Conservation (phyloP, 2,329 filamentous ascomycete genomes). For the Ophiostoma ulmi region DNA sequence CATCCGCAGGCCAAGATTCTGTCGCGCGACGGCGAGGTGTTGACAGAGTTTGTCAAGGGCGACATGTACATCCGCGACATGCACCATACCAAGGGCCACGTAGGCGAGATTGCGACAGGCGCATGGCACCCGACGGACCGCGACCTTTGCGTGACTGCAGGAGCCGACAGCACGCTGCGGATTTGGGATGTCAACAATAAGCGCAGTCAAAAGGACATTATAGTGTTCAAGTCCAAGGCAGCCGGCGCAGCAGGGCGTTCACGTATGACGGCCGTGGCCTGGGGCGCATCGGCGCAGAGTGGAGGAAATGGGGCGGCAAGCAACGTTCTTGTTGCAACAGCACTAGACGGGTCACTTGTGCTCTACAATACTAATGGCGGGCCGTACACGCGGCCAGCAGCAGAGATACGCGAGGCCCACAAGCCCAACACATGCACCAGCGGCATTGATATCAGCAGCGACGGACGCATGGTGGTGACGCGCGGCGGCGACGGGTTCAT, state of each 20-base stretch:
- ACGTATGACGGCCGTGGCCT: conserved; percentile 87
- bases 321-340: conserved; percentile 67
- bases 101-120: conserved; percentile 83
- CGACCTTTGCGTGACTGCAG: conserved; percentile 82
- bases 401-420: conserved; percentile 81
- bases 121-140: conserved; percentile 86
- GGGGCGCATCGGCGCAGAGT: conserved; percentile 73
- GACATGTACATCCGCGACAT: conserved; percentile 98
- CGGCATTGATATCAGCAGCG: conserved; percentile 82
- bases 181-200: conserved; percentile 97
- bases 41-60: conserved; percentile 89
- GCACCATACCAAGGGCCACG: conserved; percentile 95
- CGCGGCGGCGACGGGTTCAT: conserved; percentile 87
- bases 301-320: conserved; percentile 46
- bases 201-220: conserved; percentile 82
- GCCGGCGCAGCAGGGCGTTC: conserved; percentile 83
- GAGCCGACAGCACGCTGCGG: conserved; percentile 88
- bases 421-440: conserved; percentile 81
- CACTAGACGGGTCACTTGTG: conserved; percentile 80
- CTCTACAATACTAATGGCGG: conserved; percentile 91
- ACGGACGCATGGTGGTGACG: conserved; percentile 85
- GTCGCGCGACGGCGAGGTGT: conserved; percentile 77
- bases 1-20: conserved; percentile 87
- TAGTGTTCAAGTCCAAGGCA: conserved; percentile 92
- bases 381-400: conserved; percentile 74